Evolutionary conservation across 148 eudicot species (phyloP).

Genomic region (Simmondsia chinensis): DNA sequence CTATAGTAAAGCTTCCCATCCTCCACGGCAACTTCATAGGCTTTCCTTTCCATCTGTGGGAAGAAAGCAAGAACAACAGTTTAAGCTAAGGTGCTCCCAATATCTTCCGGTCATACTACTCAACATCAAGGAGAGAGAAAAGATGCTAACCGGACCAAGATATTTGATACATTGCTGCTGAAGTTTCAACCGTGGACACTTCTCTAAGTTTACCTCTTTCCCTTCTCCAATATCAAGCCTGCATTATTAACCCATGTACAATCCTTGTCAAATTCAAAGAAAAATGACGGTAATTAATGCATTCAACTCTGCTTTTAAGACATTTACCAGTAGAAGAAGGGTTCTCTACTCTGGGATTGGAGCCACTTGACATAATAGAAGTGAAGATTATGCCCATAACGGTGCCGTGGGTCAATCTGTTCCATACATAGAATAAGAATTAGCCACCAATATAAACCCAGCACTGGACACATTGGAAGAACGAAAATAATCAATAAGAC

Average conservation of each 20-base stretch:
- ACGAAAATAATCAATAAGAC: background rate
- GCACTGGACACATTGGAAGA: background rate
- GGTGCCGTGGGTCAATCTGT: conserved; percentile 98
- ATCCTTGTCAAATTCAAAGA: too few species aligned
- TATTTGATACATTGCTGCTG: conserved; percentile 97
- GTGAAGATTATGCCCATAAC: conserved; percentile 93
- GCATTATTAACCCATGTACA: too few species aligned
- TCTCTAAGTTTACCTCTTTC: conserved; percentile 72
- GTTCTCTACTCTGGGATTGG: conserved; percentile 81
- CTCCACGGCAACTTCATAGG: conserved; percentile 70
- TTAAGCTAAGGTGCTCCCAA: background rate
- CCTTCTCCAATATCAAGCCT: conserved; percentile 99
- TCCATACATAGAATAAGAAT: conserved; percentile 5
- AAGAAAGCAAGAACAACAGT: background rate
- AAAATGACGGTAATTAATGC: too few species aligned
- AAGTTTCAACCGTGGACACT: conserved; percentile 68
- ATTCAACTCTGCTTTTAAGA: conserved; percentile 62
- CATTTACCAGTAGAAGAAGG: conserved; percentile 90
- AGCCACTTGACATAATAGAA: conserved; percentile 88
- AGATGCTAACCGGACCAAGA: conserved; percentile 78
- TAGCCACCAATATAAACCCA: conserved; percentile 4
- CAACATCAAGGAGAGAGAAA: background rate
- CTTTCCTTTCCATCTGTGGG: conserved; percentile 73
- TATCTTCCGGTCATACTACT: background rate
- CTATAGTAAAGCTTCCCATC: conserved; percentile 53